Evolutionary conservation across 139 green algal genomes (phyloP), one percentile per base, ranked within the genome.

Genomic region (Chlamydomonas eustigma): DNA sequence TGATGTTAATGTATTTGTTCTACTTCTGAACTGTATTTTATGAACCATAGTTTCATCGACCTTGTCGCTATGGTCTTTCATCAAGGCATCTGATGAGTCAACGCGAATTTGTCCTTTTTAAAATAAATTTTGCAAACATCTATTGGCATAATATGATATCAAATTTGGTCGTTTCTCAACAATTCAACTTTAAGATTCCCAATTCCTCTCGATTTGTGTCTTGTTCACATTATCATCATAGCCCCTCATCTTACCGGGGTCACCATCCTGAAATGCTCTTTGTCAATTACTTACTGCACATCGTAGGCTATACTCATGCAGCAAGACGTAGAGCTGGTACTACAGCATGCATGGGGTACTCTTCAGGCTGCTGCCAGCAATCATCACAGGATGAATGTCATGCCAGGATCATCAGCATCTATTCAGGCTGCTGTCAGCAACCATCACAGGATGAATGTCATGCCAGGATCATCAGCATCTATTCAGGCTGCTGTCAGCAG

Each of bases 251-350:
- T 68, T 5, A 22, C 32, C 18, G 4, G 32, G n/a, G n/a, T 28
- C 22, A 28, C 52, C 52, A 25, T 31, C 52, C 12, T 4, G 22
- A 22, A 5, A 4, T 31, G n/a, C 52, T 28, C 52, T n/a, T n/a
- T n/a, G n/a, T n/a, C n/a, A n/a, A n/a, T n/a, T n/a, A n/a, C n/a
- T 6, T 33, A 31, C 22, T 31, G 6, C 52, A 8, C 52, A 6
- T 22, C 12, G 52, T 28, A 68, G 52, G 52, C 52, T 6, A 37
- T 68, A 28, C 52, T 68, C n/a, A 8, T 68, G 18, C 52, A 31
- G 8, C n/a, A 68, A 6, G 52, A 68, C 52, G 52, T 68, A 28
- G 52, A 68, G 52, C 52, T 68, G 6, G 52, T 68, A 4, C 52
- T 68, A 5, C 52, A 68, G 18, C 52, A 68, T 31, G 22, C 52